Percentiles rank a stretch among this genome's conserved stretches.
Conservation (phyloP, 805 yeast species). For the Candida qinlingensis region DNA sequence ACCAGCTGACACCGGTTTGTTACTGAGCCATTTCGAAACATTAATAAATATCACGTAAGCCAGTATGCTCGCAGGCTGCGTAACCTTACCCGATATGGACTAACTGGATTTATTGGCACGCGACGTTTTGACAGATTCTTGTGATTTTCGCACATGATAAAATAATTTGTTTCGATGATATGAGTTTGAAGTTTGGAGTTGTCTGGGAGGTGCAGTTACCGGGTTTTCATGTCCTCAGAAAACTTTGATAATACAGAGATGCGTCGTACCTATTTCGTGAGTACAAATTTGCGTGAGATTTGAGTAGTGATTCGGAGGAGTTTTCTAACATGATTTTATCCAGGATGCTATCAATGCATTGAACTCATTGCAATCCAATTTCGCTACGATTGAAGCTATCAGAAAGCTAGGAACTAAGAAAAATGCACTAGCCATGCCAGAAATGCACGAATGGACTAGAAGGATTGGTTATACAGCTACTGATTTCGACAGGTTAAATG, state of each 20-base stretch:
- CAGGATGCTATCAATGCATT: conserved; percentile 77
- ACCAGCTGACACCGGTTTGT: no score
- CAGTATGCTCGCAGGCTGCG: no score
- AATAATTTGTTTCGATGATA: no score
- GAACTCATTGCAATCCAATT: conserved; percentile 86
- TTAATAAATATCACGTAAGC: no score
- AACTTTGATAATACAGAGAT: background rate
- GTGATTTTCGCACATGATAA: no score
- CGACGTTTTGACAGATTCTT: no score
- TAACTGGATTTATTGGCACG: no score
- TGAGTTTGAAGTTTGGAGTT: no score
- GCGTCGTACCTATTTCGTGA: conserved; percentile 4
- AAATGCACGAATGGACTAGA: conserved; percentile 78
- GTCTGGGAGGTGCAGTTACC: no score
- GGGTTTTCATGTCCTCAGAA: background rate
- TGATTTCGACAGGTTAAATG: conserved; percentile 70
- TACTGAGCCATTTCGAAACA: no score
- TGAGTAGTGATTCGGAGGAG: background rate
- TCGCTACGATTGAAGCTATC: conserved; percentile 80
- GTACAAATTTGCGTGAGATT: background rate
- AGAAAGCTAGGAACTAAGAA: conserved; percentile 60
- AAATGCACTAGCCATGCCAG: conserved; percentile 68
- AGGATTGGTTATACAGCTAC: conserved; percentile 60
- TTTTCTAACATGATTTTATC: background rate
- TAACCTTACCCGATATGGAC: no score